These are phyloP conservation scores for Chenopodium berlandieri DNA, from an alignment of 148 eudicot species.

Conservation along the genomic window DNA sequence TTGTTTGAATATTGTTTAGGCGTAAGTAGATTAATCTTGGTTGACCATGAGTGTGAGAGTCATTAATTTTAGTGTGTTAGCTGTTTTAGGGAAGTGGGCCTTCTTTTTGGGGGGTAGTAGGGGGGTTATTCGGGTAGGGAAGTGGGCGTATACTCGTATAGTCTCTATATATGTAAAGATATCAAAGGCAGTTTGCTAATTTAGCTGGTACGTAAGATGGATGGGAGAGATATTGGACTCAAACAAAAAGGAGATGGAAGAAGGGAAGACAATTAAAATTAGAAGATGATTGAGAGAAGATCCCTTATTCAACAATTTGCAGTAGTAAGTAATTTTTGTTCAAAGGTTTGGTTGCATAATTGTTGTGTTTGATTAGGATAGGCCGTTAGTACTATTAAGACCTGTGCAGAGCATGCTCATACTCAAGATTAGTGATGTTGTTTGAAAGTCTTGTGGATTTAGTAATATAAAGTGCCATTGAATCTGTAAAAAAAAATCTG, in stretches of 20 bases:
- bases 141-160: too few species aligned
- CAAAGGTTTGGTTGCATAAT: neutral
- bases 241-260: neutral
- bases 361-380: neutral
- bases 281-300: neutral
- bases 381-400: neutral
- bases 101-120: neutral
- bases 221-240: neutral
- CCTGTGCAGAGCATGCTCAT: neutral
- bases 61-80: neutral
- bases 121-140: neutral
- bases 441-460: neutral
- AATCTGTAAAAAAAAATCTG: too few species aligned
- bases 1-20: neutral
- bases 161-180: too few species aligned
- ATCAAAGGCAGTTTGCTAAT: neutral
- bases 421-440: neutral
- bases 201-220: neutral
- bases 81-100: neutral
- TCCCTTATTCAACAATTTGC: too few species aligned
- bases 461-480: neutral
- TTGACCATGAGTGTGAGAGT: neutral
- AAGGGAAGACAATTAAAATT: neutral
- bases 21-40: neutral
- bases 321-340: too few species aligned